Base-by-base conservation (phyloP, 441 rosid species). In the Croton laevigatus region DNA sequence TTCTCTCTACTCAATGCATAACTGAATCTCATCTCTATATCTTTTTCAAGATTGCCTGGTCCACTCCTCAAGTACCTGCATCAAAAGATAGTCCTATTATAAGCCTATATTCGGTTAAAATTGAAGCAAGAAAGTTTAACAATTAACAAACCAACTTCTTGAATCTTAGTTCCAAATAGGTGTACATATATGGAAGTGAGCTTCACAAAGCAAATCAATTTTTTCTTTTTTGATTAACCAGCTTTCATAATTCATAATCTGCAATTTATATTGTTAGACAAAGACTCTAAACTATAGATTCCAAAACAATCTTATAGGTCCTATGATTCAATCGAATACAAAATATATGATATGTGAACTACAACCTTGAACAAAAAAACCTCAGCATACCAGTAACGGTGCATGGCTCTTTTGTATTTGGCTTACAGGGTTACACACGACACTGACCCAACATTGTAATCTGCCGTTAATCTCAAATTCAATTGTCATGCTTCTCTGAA, bases 1-100 rank as follows among this genome's bases (percentile, higher is more conserved):
- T 95, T 98, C 65, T 93, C 97, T 81, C 97, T 85, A 68, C 98
- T 94, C 80, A 94, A 80, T 37, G 98, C 97, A 73, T 94, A 91
- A 61, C 95, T 91, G 85, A 94, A 95, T 83, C 96, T 88, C 77
- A 97, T 91, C 79, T 93, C 99, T 68, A 95, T 75, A 53, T 95
- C 99, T 72, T 90, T 93, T 72, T 93, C 96, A 6, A 95, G 93
- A 80, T 72, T 86, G 13, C 96, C 97, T 6, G 96, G 92, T 19
- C 97, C 96, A 71, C 78, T 89, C 87, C 84, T 95, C 82, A 91
- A 74, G 82, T 95, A 93, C 89, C 97, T 92, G 86, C 63, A 59
- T 60, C 62, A 66, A 58, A 79, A 54, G 19, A 65, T 45, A 44
- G 17, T 45, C 32, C n/a, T n/a, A n/a, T 52, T 57, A 34, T 72